phyloP scores from a whole-genome alignment of 2,329 filamentous ascomycete genomes.

The Moelleriella libera region DNA sequence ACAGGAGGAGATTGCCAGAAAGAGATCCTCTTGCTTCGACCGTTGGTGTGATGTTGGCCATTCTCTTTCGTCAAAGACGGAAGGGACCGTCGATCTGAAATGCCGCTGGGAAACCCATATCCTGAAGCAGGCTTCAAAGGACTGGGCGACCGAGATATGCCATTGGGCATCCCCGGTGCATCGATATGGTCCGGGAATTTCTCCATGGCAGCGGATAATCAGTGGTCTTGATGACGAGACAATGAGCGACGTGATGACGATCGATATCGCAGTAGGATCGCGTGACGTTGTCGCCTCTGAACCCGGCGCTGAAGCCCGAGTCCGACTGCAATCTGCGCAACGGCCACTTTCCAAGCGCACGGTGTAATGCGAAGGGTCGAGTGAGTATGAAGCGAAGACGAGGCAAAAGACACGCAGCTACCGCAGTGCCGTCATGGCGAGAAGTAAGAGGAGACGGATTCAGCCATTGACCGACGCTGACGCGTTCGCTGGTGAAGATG shows the following conservation, averaged over 20 bases:
- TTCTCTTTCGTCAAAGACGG: constrained; percentile 1
- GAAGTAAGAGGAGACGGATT: not conserved
- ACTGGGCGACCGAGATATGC: constrained; percentile 12
- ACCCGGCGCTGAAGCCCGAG: not conserved
- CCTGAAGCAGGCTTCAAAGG: constrained; percentile 12
- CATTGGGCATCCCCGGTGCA: constrained; percentile 15
- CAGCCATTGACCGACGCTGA: not conserved
- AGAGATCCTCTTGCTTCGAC: constrained; percentile 1
- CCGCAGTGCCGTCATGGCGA: constrained; percentile 1
- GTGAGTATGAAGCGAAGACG: not conserved
- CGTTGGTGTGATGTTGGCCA: not conserved
- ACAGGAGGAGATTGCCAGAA: constrained; percentile 12
- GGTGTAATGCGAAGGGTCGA: not conserved
- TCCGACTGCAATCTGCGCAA: not conserved
- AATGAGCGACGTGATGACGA: not conserved
- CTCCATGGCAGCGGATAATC: constrained; percentile 23
- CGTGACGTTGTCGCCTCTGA: not conserved
- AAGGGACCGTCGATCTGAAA: constrained; percentile 6
- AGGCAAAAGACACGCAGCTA: not conserved
- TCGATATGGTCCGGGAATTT: constrained; percentile 45
- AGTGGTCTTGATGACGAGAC: not conserved
- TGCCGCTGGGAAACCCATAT: constrained; percentile 12
- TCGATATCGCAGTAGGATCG: not conserved
- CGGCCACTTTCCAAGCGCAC: not conserved
- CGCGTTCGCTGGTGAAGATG: not conserved